Percentiles rank a stretch among this genome's conserved stretches.
Evolutionary conservation across 768 basidiomycete species (phyloP).

Genomic region (Dacryopinax primogenitus): DNA sequence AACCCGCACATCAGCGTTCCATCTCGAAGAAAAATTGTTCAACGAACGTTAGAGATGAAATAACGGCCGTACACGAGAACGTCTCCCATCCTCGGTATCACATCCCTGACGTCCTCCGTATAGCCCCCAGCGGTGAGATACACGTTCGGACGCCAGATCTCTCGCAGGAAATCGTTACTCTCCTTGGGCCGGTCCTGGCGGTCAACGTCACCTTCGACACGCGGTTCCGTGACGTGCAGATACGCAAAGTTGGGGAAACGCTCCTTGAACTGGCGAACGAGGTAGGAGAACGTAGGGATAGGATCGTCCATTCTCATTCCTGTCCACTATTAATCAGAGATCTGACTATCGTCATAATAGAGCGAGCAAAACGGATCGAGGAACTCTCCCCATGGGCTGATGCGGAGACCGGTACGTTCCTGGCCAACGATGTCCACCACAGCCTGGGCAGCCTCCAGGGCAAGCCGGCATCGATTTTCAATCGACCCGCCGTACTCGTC

Average conservation of each 20-base stretch:
- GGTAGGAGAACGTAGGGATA: slow-evolving; percentile 34
- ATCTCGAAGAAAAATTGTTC: too few relatives aligned
- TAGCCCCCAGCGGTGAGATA: slow-evolving; percentile 18
- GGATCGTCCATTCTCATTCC: slow-evolving; percentile 37
- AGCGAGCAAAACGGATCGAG: not conserved
- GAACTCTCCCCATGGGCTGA: slow-evolving; percentile 40
- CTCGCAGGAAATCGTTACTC: slow-evolving; percentile 15
- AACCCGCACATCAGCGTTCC: too few relatives aligned
- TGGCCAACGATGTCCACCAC: slow-evolving; percentile 41
- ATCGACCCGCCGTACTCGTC: slow-evolving; percentile 59
- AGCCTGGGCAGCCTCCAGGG: slow-evolving; percentile 42
- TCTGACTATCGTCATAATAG: not conserved
- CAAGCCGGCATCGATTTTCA: slow-evolving; percentile 46
- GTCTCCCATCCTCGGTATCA: not conserved
- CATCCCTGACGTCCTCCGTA: slow-evolving; percentile 9
- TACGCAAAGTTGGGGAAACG: not conserved
- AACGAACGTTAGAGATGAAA: slow-evolving; percentile 15
- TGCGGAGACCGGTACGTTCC: slow-evolving; percentile 40
- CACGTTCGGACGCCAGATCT: slow-evolving; percentile 16
- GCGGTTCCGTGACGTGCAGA: slow-evolving; percentile 25
- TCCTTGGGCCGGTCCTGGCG: not conserved
- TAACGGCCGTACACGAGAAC: slow-evolving; percentile 16
- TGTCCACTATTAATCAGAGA: not conserved
- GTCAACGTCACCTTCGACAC: slow-evolving; percentile 9
- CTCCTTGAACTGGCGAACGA: not conserved